phyloP scores from a whole-genome alignment of 495 filamentous ascomycete species.

The Lophiostoma macrostomum region DNA sequence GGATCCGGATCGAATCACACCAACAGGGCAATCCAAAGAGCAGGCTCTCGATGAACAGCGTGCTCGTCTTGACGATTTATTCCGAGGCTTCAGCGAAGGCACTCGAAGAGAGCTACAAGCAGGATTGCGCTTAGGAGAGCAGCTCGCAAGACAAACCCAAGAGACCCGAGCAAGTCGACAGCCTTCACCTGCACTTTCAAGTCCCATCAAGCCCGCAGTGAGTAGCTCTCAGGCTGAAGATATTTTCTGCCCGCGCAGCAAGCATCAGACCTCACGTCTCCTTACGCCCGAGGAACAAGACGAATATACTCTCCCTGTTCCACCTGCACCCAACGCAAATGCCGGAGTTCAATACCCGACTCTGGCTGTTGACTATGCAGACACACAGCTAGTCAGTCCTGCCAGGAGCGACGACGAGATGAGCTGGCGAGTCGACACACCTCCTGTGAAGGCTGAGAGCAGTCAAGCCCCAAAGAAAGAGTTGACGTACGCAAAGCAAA shows the following conservation, averaged over 20 bases:
- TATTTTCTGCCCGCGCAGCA: conserved; percentile 17
- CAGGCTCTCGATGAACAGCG: conserved; percentile 17
- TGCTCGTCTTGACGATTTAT: conserved; percentile 39
- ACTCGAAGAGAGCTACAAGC: conserved; percentile 47
- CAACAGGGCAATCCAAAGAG: conserved; percentile 6
- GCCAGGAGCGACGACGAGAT: conserved; percentile 35
- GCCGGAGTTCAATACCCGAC: conserved; percentile 20
- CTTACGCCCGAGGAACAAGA: conserved; percentile 33
- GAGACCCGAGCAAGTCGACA: conserved; percentile 9
- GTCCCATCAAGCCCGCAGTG: conserved; percentile 3
- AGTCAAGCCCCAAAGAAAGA: not conserved
- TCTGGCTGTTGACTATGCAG: conserved; percentile 1
- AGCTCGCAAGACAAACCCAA: conserved; percentile 42
- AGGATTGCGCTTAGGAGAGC: conserved; percentile 50
- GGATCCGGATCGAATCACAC: conserved; percentile 28
- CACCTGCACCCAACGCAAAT: conserved; percentile 2
- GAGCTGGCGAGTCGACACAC: conserved; percentile 40
- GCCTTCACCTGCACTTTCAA: conserved; percentile 6
- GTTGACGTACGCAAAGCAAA: no score
- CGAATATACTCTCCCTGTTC: conserved; percentile 21
- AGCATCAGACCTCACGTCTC: conserved; percentile 17
- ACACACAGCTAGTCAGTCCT: conserved; percentile 34
- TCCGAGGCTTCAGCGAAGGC: conserved; percentile 47
- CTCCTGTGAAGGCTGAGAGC: conserved; percentile 3
- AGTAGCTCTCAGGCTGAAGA: conserved; percentile 8